Evolutionary conservation across 169 alveolate genomes (phyloP), one percentile per base, ranked within the genome.

Genomic region (Besnoitia besnoiti): DNA sequence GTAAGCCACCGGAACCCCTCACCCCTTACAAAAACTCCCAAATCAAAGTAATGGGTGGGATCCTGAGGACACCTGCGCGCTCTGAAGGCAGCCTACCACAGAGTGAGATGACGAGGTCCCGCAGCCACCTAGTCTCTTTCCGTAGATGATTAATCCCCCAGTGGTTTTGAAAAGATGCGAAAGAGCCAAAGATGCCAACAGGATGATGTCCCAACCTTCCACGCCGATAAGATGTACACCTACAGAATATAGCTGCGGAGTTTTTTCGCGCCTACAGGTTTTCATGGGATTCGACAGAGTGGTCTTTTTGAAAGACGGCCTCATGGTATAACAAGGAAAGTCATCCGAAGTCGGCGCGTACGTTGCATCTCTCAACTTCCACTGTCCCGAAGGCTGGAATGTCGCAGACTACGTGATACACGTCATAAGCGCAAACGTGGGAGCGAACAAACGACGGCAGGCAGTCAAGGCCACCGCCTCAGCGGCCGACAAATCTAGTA

Each of bases 261-360:
- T 55, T 67, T 30, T 33, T 10, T n/a, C 27, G 47, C 33, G 47
- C 16, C 16, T 46, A 16, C 96, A 96, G 95, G 92, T 95, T 27
- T 95, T 94, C 79, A 80, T 93, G 44, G 33, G 93, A 47, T 96
- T 97, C 90, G 98, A 96, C 62, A 92, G 94, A 37, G 82, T 97
- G 40, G 62, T 96, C 21, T 55, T 96, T 16, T 62, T 97, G 90
- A 91, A 93, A 40, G 95, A 95, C 44, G 98, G 98, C 19, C 92
- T 92, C 51, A 91, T 94, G 16, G 85, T 96, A 33, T 97, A 95
- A 82, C 95, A 94, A 73, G 98, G 98, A 8, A 55, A 85, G n/a
- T 93, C 96, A 12, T 80, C 77, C 93, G 95, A 95, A 79, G 92
- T 93, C 5, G 79, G 90, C 21, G 91, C 93, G 19, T 95, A 91